Evolutionary conservation across 2,329 filamentous ascomycete genomes (phyloP).

Genomic region (Aspergillus sp.): DNA sequence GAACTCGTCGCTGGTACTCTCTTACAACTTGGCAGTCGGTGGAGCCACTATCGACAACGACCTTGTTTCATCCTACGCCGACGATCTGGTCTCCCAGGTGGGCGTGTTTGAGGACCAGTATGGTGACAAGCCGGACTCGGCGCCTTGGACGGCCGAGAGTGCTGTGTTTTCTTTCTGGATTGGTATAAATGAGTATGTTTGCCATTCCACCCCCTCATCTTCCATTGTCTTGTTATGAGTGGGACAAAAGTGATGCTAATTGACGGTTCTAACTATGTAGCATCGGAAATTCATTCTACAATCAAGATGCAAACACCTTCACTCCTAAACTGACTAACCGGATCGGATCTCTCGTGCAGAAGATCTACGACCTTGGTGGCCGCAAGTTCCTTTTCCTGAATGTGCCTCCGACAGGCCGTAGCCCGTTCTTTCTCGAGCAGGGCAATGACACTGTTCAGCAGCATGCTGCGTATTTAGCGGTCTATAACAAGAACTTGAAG

Average conservation of each 20-base stretch:
- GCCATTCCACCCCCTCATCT: too few relatives aligned
- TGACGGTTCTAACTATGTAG: slow-evolving; percentile 8
- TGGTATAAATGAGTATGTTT: slow-evolving; percentile 33
- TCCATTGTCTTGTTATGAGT: too few relatives aligned
- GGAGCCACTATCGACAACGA: slow-evolving; percentile 55
- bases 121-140: slow-evolving; percentile 28
- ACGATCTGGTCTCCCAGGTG: slow-evolving; percentile 52
- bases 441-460: slow-evolving; percentile 15
- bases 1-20: slow-evolving; percentile 48
- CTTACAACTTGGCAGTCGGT: slow-evolving; percentile 57
- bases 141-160: slow-evolving; percentile 26
- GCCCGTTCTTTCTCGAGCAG: slow-evolving; percentile 22
- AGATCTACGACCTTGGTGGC: slow-evolving; percentile 54
- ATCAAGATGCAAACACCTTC: slow-evolving; percentile 26
- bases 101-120: slow-evolving; percentile 45
- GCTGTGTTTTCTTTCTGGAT: slow-evolving; percentile 36
- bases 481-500: slow-evolving; percentile 26
- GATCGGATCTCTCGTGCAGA: slow-evolving; percentile 45
- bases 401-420: slow-evolving; percentile 51
- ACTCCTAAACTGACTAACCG: slow-evolving; percentile 42
- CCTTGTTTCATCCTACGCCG: slow-evolving; percentile 53
- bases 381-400: slow-evolving; percentile 61
- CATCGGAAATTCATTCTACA: slow-evolving; percentile 31
- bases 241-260: neutral
- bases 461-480: slow-evolving; percentile 23